Conservation (phyloP, 495 filamentous ascomycete species). For the Letharia columbiana region DNA sequence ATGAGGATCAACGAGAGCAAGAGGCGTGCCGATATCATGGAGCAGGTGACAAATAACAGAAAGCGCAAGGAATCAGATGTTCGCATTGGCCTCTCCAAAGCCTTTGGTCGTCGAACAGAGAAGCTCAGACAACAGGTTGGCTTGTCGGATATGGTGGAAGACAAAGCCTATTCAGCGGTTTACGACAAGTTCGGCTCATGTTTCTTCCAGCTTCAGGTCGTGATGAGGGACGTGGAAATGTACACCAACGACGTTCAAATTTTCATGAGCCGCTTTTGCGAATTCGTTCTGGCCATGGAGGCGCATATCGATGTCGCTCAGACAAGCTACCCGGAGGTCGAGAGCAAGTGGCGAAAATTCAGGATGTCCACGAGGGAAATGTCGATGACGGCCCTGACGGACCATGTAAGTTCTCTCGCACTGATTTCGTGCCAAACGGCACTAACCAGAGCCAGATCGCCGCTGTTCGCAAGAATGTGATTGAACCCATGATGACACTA, state of each 20-base stretch:
- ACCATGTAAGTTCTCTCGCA: slow-evolving; percentile 61
- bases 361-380: slow-evolving; percentile 75
- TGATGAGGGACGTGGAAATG: slow-evolving; percentile 79
- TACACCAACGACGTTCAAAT: slow-evolving; percentile 65
- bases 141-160: slow-evolving; percentile 58
- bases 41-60: slow-evolving; percentile 69
- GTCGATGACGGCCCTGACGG: slow-evolving; percentile 62
- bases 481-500: slow-evolving; percentile 76
- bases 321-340: slow-evolving; percentile 67
- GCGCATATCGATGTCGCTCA: slow-evolving; percentile 48
- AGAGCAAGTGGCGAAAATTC: slow-evolving; percentile 84
- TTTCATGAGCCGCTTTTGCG: slow-evolving; percentile 64
- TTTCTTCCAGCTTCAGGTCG: slow-evolving; percentile 80
- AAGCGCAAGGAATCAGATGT: slow-evolving; percentile 90
- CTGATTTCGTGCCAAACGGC: not conserved
- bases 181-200: slow-evolving; percentile 76
- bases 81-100: slow-evolving; percentile 70
- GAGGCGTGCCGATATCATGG: slow-evolving; percentile 80
- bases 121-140: slow-evolving; percentile 64
- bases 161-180: slow-evolving; percentile 66
- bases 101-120: slow-evolving; percentile 77
- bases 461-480: slow-evolving; percentile 68
- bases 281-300: slow-evolving; percentile 63
- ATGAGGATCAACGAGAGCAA: slow-evolving; percentile 88
- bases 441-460: slow-evolving; percentile 46